Percentiles rank a stretch among this genome's conserved stretches.
Conservation (phyloP, 1,139 yeast species). For the Geotrichum siamense region DNA sequence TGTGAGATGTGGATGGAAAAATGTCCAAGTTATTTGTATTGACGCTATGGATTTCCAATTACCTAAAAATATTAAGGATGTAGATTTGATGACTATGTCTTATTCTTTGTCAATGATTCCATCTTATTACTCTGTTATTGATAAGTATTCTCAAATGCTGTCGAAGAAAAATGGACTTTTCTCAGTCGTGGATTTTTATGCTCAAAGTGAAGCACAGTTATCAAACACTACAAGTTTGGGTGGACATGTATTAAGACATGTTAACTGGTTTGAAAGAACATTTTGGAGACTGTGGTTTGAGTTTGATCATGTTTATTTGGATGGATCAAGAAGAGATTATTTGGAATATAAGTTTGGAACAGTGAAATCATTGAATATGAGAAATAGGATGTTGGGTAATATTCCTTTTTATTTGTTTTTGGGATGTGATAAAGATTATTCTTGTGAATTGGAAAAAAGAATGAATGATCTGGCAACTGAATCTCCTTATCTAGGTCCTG, state of each 20-base stretch:
- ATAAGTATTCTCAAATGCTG: constrained; percentile 51
- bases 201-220: constrained; percentile 59
- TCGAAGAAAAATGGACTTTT: constrained; percentile 48
- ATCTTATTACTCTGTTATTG: constrained; percentile 71
- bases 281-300: constrained; percentile 89
- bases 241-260: constrained; percentile 62
- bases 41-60: constrained; percentile 65
- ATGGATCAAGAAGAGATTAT: constrained; percentile 74
- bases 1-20: constrained; percentile 47
- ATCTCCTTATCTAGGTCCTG: constrained; percentile 70
- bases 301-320: constrained; percentile 71
- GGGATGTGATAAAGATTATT: constrained; percentile 65
- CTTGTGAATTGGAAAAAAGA: constrained; percentile 53
- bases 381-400: constrained; percentile 56
- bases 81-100: constrained; percentile 68
- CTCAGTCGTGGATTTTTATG: constrained; percentile 74
- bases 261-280: constrained; percentile 68
- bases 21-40: constrained; percentile 62
- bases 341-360: constrained; percentile 78
- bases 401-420: constrained; percentile 81
- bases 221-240: constrained; percentile 74
- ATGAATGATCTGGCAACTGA: constrained; percentile 70
- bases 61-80: constrained; percentile 35
- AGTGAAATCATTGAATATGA: constrained; percentile 60
- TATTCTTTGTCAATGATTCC: constrained; percentile 84